These are phyloP conservation scores for Scorias spongiosa DNA, from an alignment of 2,329 filamentous ascomycete genomes.

Conservation along the genomic window DNA sequence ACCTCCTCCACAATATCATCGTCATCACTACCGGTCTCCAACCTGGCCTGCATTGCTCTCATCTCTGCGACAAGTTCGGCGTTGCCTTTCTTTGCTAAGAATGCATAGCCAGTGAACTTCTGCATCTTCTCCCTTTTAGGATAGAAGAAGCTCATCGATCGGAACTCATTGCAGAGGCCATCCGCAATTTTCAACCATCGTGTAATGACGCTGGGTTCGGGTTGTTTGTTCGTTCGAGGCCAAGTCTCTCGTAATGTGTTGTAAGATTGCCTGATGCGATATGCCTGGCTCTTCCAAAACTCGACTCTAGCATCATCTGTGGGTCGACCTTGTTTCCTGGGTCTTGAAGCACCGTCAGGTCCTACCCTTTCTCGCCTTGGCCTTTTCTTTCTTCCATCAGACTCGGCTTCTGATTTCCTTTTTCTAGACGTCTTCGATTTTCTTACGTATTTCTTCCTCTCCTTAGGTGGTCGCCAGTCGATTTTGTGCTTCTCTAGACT, in stretches of 20 bases:
- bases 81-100: not conserved
- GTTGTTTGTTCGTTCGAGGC: not conserved
- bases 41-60: constrained; percentile 25
- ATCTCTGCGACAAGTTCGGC: constrained; percentile 13
- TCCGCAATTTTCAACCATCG: constrained; percentile 43
- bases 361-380: not conserved
- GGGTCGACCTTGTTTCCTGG: not conserved
- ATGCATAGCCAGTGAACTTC: not conserved
- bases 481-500: constrained; percentile 6
- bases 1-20: constrained; percentile 9
- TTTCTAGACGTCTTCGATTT: not conserved
- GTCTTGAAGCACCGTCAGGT: not conserved
- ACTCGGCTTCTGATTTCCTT: not conserved
- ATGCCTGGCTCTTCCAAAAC: not conserved
- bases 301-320: not conserved
- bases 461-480: not conserved
- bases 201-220: not conserved
- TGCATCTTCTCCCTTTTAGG: constrained; percentile 29
- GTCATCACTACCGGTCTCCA: constrained; percentile 21
- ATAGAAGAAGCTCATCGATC: constrained; percentile 44
- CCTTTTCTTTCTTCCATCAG: not conserved
- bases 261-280: not conserved
- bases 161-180: constrained; percentile 44
- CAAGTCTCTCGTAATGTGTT: not conserved
- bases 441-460: not conserved